These are phyloP conservation scores for Royoungia palumana DNA, from an alignment of 768 basidiomycete species.

Conservation along the genomic window DNA sequence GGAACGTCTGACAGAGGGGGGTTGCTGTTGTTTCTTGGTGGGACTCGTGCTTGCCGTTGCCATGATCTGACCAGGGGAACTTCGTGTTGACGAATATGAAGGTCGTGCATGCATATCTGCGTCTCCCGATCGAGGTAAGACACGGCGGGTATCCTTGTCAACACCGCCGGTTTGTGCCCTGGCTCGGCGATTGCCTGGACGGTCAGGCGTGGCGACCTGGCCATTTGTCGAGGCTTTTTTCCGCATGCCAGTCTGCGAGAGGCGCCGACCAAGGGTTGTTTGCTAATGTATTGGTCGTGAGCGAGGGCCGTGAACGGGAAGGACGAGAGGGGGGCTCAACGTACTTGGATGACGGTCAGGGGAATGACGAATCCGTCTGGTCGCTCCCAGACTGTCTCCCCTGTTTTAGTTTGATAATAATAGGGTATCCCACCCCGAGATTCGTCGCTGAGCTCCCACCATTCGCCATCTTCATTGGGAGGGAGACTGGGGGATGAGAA, in stretches of 20 bases:
- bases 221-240: conserved; percentile 10
- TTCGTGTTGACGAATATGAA: conserved; percentile 33
- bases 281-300: conserved; percentile 43
- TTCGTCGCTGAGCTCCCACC: conserved; percentile 94
- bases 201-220: conserved; percentile 23
- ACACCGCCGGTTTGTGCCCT: conserved; percentile 34
- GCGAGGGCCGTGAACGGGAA: conserved; percentile 1
- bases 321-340: conserved; percentile 12
- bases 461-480: conserved; percentile 80
- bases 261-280: conserved; percentile 65
- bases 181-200: conserved; percentile 36
- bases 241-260: conserved; percentile 53
- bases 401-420: conserved; percentile 91
- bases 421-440: conserved; percentile 81
- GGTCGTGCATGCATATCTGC: conserved; percentile 28
- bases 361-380: conserved; percentile 90
- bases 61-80: conserved; percentile 32
- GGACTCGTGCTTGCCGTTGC: conserved; percentile 20
- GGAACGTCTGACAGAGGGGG: conserved; percentile 30
- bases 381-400: conserved; percentile 91
- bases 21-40: conserved; percentile 24
- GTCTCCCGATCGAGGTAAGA: conserved; percentile 25
- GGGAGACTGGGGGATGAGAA: conserved; percentile 54
- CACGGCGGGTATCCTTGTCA: conserved; percentile 34
- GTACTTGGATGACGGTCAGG: conserved; percentile 79